These are phyloP conservation scores for Aureobasidium mangrovei DNA, from an alignment of 2,329 filamentous ascomycete genomes.

Conservation along the genomic window DNA sequence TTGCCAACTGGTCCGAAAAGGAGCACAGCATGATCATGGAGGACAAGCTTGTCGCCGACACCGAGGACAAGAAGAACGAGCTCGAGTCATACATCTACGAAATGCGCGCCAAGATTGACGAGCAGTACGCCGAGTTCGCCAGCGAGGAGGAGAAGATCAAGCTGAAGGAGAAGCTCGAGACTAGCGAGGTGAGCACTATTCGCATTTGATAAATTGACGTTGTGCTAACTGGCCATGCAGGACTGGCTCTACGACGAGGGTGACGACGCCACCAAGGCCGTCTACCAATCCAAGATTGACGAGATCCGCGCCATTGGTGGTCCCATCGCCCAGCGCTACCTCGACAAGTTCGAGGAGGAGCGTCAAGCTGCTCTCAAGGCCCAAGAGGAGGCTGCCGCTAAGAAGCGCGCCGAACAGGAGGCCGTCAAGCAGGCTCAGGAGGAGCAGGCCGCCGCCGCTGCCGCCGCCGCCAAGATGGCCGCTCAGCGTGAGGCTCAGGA, in stretches of 20 bases:
- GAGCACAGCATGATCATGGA: slow-evolving; percentile 92
- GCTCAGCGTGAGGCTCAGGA: slow-evolving; percentile 39
- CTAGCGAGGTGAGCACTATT: slow-evolving; percentile 60
- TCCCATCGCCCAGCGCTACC: slow-evolving; percentile 87
- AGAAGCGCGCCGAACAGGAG: slow-evolving; percentile 57
- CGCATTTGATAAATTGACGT: not conserved
- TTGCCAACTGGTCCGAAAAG: slow-evolving; percentile 64
- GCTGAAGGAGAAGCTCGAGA: slow-evolving; percentile 73
- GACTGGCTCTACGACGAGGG: slow-evolving; percentile 98
- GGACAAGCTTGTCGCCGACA: slow-evolving; percentile 96
- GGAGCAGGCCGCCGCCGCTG: slow-evolving; percentile 46
- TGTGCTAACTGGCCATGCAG: slow-evolving; percentile 39
- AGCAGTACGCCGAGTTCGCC: slow-evolving; percentile 79
- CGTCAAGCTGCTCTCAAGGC: slow-evolving; percentile 60
- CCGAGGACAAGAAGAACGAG: slow-evolving; percentile 99
- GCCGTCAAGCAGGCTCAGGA: slow-evolving; percentile 72
- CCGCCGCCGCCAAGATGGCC: slow-evolving; percentile 36
- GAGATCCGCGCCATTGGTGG: slow-evolving; percentile 87
- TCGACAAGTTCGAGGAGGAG: slow-evolving; percentile 86
- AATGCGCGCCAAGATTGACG: slow-evolving; percentile 87
- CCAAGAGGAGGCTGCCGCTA: slow-evolving; percentile 57
- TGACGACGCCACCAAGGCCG: slow-evolving; percentile 85
- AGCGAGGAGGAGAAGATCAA: slow-evolving; percentile 88
- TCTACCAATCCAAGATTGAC: slow-evolving; percentile 91
- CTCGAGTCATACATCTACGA: slow-evolving; percentile 97